phyloP scores from a whole-genome alignment of 805 yeast species.

The Pichia sporocuriosa region DNA sequence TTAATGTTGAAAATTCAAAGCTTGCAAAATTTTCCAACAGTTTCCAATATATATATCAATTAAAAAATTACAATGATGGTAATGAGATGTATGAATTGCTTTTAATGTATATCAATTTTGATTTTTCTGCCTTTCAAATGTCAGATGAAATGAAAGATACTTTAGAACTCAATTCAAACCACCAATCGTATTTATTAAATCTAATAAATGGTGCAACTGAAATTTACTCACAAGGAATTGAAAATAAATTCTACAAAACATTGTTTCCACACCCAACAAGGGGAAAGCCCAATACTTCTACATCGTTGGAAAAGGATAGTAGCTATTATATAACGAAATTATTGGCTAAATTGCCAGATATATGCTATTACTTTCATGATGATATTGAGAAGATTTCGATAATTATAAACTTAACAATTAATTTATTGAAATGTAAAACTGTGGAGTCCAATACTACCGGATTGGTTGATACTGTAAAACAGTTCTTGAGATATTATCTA shows the following conservation, averaged over 20 bases:
- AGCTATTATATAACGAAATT: constrained; percentile 15
- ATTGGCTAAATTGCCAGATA: constrained; percentile 8
- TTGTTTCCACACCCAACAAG: constrained; percentile 14
- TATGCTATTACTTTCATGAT: constrained; percentile 11
- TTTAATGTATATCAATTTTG: constrained; percentile 37
- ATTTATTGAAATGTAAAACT: neutral
- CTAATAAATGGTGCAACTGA: constrained; percentile 36
- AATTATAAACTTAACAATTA: constrained; percentile 2
- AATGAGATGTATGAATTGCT: constrained; percentile 33
- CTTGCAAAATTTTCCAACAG: constrained; percentile 18
- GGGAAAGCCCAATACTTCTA: neutral
- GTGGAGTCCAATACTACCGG: neutral
- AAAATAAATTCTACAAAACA: constrained; percentile 15
- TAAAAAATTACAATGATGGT: constrained; percentile 28
- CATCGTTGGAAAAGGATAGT: constrained; percentile 2
- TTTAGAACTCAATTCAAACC: constrained; percentile 20
- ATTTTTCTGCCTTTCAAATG: constrained; percentile 32
- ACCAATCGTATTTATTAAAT: constrained; percentile 32
- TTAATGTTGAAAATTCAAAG: constrained; percentile 14
- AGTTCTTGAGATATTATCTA: constrained; percentile 4
- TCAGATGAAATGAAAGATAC: constrained; percentile 27
- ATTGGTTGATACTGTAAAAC: constrained; percentile 1
- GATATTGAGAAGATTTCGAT: constrained; percentile 13
- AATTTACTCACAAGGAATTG: constrained; percentile 25
- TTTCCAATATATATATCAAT: constrained; percentile 31